Conservation (phyloP, 1,284 basidiomycete species). For the Anthracocystis walkeri region DNA sequence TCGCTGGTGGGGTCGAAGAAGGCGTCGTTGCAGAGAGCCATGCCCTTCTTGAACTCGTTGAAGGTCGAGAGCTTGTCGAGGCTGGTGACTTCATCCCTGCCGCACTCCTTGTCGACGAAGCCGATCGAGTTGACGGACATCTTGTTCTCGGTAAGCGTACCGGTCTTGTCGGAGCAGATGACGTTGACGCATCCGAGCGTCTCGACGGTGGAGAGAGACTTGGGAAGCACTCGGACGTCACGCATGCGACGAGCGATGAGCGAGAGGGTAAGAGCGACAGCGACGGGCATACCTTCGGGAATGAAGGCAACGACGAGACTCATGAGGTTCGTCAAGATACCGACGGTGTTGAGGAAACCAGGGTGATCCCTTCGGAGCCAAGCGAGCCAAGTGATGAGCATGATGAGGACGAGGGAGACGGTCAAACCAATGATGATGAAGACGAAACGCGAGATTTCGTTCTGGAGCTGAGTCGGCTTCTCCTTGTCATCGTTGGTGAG, state of each 20-base stretch:
- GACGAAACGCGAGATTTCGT: conserved; percentile 72
- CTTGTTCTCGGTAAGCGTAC: conserved; percentile 77
- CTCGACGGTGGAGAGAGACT: conserved; percentile 76
- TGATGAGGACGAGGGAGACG: conserved; percentile 71
- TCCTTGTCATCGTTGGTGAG: conserved; percentile 52
- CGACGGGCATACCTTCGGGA: conserved; percentile 77
- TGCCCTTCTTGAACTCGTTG: conserved; percentile 70
- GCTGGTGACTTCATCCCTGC: conserved; percentile 30
- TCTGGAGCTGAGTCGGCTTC: conserved; percentile 75
- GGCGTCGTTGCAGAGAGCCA: conserved; percentile 77
- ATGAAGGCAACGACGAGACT: conserved; percentile 80
- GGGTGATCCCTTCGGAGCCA: conserved; percentile 73
- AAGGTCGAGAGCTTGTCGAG: conserved; percentile 42
- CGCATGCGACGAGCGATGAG: conserved; percentile 81
- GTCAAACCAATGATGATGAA: conserved; percentile 73
- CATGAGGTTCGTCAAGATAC: conserved; percentile 74
- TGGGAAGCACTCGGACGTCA: conserved; percentile 78
- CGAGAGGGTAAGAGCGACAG: conserved; percentile 78
- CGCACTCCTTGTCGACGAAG: conserved; percentile 67
- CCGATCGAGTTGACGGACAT: conserved; percentile 71
- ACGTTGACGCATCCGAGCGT: conserved; percentile 78
- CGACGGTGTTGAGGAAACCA: conserved; percentile 74
- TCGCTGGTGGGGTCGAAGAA: conserved; percentile 72
- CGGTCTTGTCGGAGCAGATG: conserved; percentile 80
- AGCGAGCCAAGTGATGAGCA: conserved; percentile 74